These are phyloP conservation scores for Raphidocelis subcapitata DNA, from an alignment of 139 green algal species.

Conservation along the genomic window DNA sequence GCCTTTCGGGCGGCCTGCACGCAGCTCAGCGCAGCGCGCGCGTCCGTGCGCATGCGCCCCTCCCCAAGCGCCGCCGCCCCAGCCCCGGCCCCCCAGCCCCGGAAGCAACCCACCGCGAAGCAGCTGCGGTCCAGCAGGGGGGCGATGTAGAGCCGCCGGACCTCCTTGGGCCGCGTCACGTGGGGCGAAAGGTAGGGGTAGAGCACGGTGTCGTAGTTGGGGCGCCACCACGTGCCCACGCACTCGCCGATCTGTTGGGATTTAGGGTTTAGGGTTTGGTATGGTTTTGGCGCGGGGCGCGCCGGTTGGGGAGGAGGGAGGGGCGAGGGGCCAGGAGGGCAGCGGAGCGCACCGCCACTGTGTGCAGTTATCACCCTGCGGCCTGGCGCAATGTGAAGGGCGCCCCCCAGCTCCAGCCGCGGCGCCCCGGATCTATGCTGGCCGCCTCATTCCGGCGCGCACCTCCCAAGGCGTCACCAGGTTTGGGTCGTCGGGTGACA, in stretches of 20 bases:
- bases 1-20: no score
- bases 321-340: no score
- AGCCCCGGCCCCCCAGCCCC: no score
- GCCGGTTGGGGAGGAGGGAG: no score
- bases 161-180: conserved; percentile 94
- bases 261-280: no score
- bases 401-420: no score
- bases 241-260: conserved; percentile 53
- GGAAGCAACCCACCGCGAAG: conserved; percentile 73
- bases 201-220: conserved; percentile 91
- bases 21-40: no score
- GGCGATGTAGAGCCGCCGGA: conserved; percentile 83
- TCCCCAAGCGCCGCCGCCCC: no score
- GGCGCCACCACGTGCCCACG: conserved; percentile 71
- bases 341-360: background rate
- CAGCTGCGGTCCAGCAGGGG: conserved; percentile 85
- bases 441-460: conserved; percentile 9
- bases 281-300: no score
- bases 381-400: no score
- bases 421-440: no score
- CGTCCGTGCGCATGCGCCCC: no score
- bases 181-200: conserved; percentile 96
- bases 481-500: conserved; percentile 62
- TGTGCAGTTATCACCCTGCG: background rate
- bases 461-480: conserved; percentile 55